Evolutionary conservation across 306 rosid species (phyloP), one percentile per base, ranked within the genome.

Genomic region (Quercus ilex): DNA sequence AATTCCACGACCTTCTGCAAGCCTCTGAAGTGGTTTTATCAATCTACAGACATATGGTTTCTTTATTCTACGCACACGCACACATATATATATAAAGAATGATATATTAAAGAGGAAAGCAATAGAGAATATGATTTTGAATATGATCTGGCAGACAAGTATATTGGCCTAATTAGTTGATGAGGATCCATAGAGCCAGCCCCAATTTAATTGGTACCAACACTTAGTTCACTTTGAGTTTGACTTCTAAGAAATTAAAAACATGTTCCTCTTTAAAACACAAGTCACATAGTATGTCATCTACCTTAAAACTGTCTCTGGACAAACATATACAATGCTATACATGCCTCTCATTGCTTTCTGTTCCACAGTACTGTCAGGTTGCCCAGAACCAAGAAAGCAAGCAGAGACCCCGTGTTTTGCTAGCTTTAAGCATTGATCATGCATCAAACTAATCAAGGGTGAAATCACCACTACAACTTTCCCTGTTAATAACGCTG

Each of bases 301-400:
- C 26, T 76, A 86, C 97, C 98, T 89, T 78, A 87, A 56, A 20
- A 92, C 46, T 55, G 98, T 94, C 89, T 92, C 98, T 19, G 98
- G 98, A 74, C 98, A 94, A 67, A 91, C 83, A 83, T 94, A 94
- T 26, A 94, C 74, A 69, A 94, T 89, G 84, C 83, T 82, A 83
- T 88, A 92, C 91, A 91, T 59, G 79, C 98, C 98, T 65, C 75
- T 83, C 95, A 94, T 87, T 41, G 98, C 97, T 85, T 94, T 92
- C 77, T 81, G 84, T 82, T 94, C 98, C 68, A 91, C 90, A 46
- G 98, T 80, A 77, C 83, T 78, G 77, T 94, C 98, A 20, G 91
- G 93, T 83, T 94, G 98, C 81, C 97, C 98, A 68, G 98, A 94
- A 30, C 98, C 97, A 79, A 92, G 98, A 91, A 94, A 94, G 83